Evolutionary conservation across 2,329 filamentous ascomycete species (phyloP).

Genomic region (Fusarium zealandicum): DNA sequence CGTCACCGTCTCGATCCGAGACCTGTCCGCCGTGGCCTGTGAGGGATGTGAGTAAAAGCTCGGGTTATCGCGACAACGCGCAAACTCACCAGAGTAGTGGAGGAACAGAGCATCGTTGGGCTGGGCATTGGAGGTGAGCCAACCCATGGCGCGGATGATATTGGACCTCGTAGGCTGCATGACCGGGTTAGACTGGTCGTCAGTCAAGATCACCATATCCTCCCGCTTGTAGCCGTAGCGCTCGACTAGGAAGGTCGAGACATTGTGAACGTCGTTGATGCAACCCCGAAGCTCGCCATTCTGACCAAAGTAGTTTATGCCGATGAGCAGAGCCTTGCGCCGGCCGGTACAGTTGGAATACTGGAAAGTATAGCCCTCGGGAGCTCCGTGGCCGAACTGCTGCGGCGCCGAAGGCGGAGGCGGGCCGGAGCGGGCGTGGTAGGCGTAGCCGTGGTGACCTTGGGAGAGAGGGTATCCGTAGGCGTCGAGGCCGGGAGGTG

Average conservation of each 20-base stretch:
- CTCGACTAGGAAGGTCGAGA: slow-evolving; percentile 74
- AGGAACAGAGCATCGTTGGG: slow-evolving; percentile 81
- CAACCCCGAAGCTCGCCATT: slow-evolving; percentile 76
- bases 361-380: slow-evolving; percentile 73
- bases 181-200: slow-evolving; percentile 74
- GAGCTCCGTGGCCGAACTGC: slow-evolving; percentile 72
- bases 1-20: slow-evolving; percentile 75
- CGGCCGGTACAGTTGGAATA: slow-evolving; percentile 78
- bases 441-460: slow-evolving; percentile 38
- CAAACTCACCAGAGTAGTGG: slow-evolving; percentile 70
- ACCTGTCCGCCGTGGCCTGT: slow-evolving; percentile 78
- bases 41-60: slow-evolving; percentile 7
- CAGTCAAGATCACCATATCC: slow-evolving; percentile 81
- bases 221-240: slow-evolving; percentile 75
- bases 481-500: slow-evolving; percentile 53
- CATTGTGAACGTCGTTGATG: slow-evolving; percentile 83
- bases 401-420: slow-evolving; percentile 60
- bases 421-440: slow-evolving; percentile 44
- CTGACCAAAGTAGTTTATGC: slow-evolving; percentile 82
- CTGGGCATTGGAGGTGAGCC: slow-evolving; percentile 74
- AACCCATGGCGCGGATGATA: slow-evolving; percentile 77
- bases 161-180: slow-evolving; percentile 79
- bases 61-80: neutral
- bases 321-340: slow-evolving; percentile 77
- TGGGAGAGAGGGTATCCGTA: slow-evolving; percentile 56